Evolutionary conservation across 2,329 filamentous ascomycete species (phyloP), one percentile per base, ranked within the genome.

Genomic region (Cryphonectria japonica): DNA sequence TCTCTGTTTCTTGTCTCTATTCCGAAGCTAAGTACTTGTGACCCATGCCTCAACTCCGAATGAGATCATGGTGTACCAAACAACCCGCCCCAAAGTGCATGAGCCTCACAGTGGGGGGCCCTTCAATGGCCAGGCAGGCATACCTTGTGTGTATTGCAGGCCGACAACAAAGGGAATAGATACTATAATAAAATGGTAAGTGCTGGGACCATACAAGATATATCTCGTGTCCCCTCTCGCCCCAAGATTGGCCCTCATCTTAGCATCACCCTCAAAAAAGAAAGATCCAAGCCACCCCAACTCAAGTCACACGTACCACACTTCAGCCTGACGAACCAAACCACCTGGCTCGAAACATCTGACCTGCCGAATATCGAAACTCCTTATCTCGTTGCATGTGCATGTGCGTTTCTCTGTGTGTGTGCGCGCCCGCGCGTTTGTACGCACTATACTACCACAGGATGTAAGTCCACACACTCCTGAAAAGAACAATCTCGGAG

Each of bases 241-340:
- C 62, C 37, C 26, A 64, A 67, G 22, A 61, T 61, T 67, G 54
- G 57, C 54, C 54, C 26, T 60, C 54, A 60, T 67, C 66, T 61
- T 32, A 68, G 66, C 29, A 61, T 34, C 39, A 46, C 19, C 13
- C 11, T 11, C 29, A n/a, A 32, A 46, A 29, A 46, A 29, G 34
- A 34, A 1, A 26, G 52, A 19, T 11, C 26, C 61, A 66, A 70
- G 68, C 68, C 71, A 72, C 71, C 26, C 71, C 34, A 19, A 46
- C 4, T 7, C 43, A 50, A 63, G 62, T 68, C 71, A 68, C 59
- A 64, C 22, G 61, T 70, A 57, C 52, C 46, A 63, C 68, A 50
- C 41, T 50, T 13, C 37, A 67, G 65, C 65, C 65, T 67, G 50
- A 34, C 14, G 34, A 37, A 26, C 34, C 65, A 67, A 67, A 22